Conservation (phyloP, 768 basidiomycete species). For the Hemileccinum impolitum region DNA sequence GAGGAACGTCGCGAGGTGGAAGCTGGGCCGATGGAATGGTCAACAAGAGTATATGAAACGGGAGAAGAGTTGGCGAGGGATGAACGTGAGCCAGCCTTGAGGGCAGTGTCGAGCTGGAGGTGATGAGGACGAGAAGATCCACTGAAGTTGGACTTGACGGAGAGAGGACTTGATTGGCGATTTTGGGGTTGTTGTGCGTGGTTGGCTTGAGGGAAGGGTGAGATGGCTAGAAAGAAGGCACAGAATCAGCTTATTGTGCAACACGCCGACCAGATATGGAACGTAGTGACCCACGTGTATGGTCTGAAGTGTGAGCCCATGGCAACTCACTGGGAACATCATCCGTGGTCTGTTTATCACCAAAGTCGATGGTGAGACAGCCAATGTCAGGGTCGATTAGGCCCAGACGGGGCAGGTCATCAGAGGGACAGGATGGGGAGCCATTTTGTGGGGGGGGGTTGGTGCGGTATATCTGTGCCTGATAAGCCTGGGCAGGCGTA, state of each 20-base stretch:
- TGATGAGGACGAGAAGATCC: conserved; percentile 40
- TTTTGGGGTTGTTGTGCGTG: conserved; percentile 25
- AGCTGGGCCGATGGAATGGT: conserved; percentile 25
- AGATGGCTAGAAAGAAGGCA: conserved; percentile 22
- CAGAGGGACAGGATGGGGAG: conserved; percentile 9
- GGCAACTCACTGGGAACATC: conserved; percentile 55
- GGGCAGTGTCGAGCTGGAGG: conserved; percentile 58
- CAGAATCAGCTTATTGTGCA: conserved; percentile 27
- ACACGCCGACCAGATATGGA: conserved; percentile 26
- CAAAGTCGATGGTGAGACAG: conserved; percentile 57
- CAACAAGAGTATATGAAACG: conserved; percentile 39
- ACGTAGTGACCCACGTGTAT: conserved; percentile 39
- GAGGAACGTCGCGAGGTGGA: conserved; percentile 55
- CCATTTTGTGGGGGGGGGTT: conserved; percentile 37
- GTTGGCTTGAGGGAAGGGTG: conserved; percentile 24
- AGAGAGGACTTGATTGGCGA: conserved; percentile 36
- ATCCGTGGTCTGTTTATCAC: conserved; percentile 31
- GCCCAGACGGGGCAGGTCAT: conserved; percentile 37
- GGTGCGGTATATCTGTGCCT: conserved; percentile 64
- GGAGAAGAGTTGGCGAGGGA: conserved; percentile 44
- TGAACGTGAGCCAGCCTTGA: conserved; percentile 40
- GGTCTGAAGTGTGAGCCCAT: conserved; percentile 45
- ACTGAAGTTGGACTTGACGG: conserved; percentile 38
- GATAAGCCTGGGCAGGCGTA: conserved; percentile 79
- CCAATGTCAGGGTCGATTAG: conserved; percentile 57